Evolutionary conservation across 345 rosid species (phyloP).

Genomic region (Sisymbrium irio): DNA sequence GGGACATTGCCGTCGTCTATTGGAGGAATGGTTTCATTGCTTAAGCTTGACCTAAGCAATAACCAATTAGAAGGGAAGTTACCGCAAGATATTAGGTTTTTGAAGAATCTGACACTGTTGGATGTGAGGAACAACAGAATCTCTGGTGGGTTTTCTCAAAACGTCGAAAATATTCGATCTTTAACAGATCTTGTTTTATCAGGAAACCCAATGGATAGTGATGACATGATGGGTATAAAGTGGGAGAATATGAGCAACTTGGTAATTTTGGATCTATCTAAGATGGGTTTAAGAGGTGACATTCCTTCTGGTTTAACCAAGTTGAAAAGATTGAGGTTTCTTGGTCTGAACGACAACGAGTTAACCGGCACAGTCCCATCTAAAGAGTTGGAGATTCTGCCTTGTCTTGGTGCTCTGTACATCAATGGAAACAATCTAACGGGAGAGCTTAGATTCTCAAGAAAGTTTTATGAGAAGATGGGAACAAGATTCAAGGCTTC

Average conservation of each 20-base stretch:
- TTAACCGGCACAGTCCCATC: slow-evolving; percentile 58
- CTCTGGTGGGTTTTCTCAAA: slow-evolving; percentile 57
- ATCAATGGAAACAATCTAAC: slow-evolving; percentile 77
- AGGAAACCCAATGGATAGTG: slow-evolving; percentile 59
- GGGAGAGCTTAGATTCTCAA: slow-evolving; percentile 67
- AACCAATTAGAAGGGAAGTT: slow-evolving; percentile 55
- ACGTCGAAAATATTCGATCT: slow-evolving; percentile 52
- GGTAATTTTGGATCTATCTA: slow-evolving; percentile 61
- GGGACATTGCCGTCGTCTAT: slow-evolving; percentile 55
- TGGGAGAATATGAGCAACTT: slow-evolving; percentile 59
- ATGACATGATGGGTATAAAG: slow-evolving; percentile 39
- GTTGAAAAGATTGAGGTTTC: slow-evolving; percentile 66
- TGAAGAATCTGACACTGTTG: slow-evolving; percentile 72
- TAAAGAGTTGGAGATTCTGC: slow-evolving; percentile 50
- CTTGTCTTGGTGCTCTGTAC: slow-evolving; percentile 59
- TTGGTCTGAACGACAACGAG: slow-evolving; percentile 72
- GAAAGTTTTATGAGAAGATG: slow-evolving; percentile 55
- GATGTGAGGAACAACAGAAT: slow-evolving; percentile 72
- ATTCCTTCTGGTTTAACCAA: slow-evolving; percentile 54
- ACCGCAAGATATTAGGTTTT: slow-evolving; percentile 42
- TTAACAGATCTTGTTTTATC: slow-evolving; percentile 64
- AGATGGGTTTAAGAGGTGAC: slow-evolving; percentile 54
- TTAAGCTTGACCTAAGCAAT: slow-evolving; percentile 81
- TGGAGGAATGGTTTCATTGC: slow-evolving; percentile 55
- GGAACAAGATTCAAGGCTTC: slow-evolving; percentile 84